phyloP scores from a whole-genome alignment of 2,329 filamentous ascomycete genomes.

The Sarocladium strictum region DNA sequence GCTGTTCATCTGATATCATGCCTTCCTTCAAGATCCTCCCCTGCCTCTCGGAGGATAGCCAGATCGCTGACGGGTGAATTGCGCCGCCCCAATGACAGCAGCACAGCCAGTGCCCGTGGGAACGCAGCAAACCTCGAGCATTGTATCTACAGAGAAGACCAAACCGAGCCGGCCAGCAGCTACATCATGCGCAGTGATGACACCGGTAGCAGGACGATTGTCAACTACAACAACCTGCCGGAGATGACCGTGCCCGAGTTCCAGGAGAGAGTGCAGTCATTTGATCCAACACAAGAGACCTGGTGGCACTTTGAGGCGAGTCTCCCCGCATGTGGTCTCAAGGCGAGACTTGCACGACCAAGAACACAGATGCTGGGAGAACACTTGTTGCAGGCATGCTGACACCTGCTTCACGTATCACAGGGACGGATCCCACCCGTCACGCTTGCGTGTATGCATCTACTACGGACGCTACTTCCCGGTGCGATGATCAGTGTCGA shows the following conservation, averaged over 20 bases:
- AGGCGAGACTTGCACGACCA: too few species aligned
- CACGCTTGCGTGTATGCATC: constrained; percentile 51
- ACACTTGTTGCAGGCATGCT: background rate
- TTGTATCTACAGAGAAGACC: constrained; percentile 54
- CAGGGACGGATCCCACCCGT: constrained; percentile 60
- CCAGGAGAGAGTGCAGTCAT: constrained; percentile 28
- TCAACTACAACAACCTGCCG: constrained; percentile 61
- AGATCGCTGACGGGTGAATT: constrained; percentile 44
- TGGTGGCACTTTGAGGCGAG: constrained; percentile 72
- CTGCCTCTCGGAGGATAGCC: constrained; percentile 45
- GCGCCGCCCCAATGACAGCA: background rate
- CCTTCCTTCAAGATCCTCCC: constrained; percentile 48
- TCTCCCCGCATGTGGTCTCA: constrained; percentile 8
- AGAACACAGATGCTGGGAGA: background rate
- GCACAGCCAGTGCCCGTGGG: background rate
- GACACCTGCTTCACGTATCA: background rate
- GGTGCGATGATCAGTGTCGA: constrained; percentile 58
- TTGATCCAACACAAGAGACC: constrained; percentile 25
- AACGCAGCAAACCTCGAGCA: constrained; percentile 31
- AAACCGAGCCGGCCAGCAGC: constrained; percentile 55
- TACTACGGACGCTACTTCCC: constrained; percentile 42
- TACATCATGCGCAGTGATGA: constrained; percentile 60
- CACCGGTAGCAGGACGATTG: constrained; percentile 60
- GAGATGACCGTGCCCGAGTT: constrained; percentile 66
- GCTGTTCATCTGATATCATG: constrained; percentile 40